Conservation (phyloP, 2,329 filamentous ascomycete species). For the Aspergillus jensenii region DNA sequence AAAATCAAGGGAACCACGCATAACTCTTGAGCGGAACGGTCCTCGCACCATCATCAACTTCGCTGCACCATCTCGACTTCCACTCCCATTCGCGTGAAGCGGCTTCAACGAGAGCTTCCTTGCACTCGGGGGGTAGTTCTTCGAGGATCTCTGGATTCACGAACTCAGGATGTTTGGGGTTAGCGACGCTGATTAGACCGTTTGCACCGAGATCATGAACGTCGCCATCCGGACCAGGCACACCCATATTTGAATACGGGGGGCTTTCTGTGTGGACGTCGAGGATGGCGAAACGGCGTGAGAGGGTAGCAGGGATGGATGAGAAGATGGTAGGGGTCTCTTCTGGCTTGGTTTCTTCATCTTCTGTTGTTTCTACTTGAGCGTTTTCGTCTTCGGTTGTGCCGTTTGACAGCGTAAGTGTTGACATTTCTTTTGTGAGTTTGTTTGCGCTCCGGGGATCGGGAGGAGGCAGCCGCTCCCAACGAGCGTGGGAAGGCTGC, state of each 20-base stretch:
- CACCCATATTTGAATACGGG: slow-evolving; percentile 56
- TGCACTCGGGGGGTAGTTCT: slow-evolving; percentile 55
- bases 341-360: slow-evolving; percentile 14
- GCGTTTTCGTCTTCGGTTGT: slow-evolving; percentile 20
- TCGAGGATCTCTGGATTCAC: slow-evolving; percentile 42
- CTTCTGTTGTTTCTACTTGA: neutral
- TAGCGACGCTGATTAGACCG: slow-evolving; percentile 37
- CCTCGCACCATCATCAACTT: slow-evolving; percentile 55
- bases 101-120: slow-evolving; percentile 69
- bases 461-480: slow-evolving; percentile 66
- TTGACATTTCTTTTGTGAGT: slow-evolving; percentile 35
- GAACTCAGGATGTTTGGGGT: slow-evolving; percentile 38
- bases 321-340: slow-evolving; percentile 49
- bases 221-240: slow-evolving; percentile 53
- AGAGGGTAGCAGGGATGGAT: slow-evolving; percentile 56
- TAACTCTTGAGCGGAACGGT: slow-evolving; percentile 37
- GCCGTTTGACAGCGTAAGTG: slow-evolving; percentile 35
- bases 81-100: slow-evolving; percentile 66
- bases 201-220: slow-evolving; percentile 43
- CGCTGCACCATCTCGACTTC: slow-evolving; percentile 72
- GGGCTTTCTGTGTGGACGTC: slow-evolving; percentile 62
- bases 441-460: slow-evolving; percentile 29
- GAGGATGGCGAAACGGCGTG: slow-evolving; percentile 62
- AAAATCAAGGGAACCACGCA: slow-evolving; percentile 38
- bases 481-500: slow-evolving; percentile 84